phyloP scores from a whole-genome alignment of 2,329 filamentous ascomycete species.

The Akanthomyces lecanii region DNA sequence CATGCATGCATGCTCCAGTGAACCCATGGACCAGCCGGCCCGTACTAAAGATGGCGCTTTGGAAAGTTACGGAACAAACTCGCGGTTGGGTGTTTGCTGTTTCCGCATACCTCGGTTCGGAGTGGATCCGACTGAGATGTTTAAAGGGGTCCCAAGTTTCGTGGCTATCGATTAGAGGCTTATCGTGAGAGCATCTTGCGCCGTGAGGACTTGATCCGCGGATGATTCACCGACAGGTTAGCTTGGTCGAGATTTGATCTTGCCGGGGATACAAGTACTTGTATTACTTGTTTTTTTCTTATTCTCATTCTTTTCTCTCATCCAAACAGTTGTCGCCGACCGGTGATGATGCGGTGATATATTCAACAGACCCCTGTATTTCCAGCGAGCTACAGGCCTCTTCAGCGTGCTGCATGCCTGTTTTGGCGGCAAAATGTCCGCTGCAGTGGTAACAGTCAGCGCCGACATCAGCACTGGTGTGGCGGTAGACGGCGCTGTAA shows the following conservation, averaged over 20 bases:
- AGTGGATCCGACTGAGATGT: background rate
- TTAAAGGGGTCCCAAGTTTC: background rate
- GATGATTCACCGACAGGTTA: background rate
- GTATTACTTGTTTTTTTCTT: background rate
- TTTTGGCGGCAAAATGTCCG: background rate
- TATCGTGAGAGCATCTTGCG: background rate
- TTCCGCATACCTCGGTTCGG: background rate
- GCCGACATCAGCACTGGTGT: no score
- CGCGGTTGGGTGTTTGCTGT: background rate
- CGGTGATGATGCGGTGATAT: no score
- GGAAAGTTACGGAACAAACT: background rate
- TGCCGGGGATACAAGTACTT: no score
- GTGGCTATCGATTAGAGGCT: background rate
- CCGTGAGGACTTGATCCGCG: background rate
- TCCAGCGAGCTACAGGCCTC: no score
- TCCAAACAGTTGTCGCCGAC: no score
- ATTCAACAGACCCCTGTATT: no score
- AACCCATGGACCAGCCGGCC: no score
- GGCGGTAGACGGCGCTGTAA: background rate
- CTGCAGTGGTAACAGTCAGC: background rate
- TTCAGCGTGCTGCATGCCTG: background rate
- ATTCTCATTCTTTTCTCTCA: background rate
- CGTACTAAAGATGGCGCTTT: background rate
- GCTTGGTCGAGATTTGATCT: no score
- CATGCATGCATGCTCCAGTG: background rate